Conservation (phyloP, 345 rosid genomes). For the Corymbia maculata region DNA sequence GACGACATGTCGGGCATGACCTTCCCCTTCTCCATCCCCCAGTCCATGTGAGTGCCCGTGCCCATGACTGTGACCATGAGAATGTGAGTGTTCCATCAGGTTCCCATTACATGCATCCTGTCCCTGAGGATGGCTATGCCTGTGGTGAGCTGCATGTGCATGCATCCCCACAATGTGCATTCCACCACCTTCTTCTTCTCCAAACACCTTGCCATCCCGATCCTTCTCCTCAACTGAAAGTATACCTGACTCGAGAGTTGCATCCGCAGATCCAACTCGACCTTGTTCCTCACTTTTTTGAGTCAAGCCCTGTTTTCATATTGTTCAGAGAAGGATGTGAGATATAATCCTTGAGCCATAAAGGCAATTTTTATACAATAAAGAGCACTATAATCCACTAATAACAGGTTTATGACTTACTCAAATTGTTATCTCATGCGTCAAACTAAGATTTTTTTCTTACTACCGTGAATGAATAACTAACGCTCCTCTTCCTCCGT, state of each 20-base stretch:
- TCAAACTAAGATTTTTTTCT: not conserved
- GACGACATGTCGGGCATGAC: conserved; percentile 68
- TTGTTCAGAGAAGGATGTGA: not conserved
- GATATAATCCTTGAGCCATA: not conserved
- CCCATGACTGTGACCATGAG: conserved; percentile 11
- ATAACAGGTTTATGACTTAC: not conserved
- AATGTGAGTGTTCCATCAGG: not conserved
- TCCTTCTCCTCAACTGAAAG: conserved; percentile 21
- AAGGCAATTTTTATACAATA: not conserved
- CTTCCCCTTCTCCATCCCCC: conserved; percentile 35
- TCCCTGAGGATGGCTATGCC: conserved; percentile 63
- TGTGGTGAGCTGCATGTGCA: conserved; percentile 84
- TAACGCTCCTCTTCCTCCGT: not conserved
- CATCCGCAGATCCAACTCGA: conserved; percentile 25
- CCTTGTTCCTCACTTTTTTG: conserved; percentile 25
- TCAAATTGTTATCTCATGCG: not conserved
- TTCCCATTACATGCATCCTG: conserved; percentile 45
- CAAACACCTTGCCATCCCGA: conserved; percentile 44
- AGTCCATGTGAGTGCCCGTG: conserved; percentile 9
- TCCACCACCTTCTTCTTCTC: conserved; percentile 73
- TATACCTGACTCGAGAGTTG: conserved; percentile 32
- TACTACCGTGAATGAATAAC: not conserved
- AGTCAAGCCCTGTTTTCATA: conserved; percentile 17
- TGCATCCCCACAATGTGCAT: conserved; percentile 92
- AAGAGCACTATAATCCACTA: not conserved